Conservation (phyloP, 2,329 filamentous ascomycete species). For the Ophiocordyceps camponoti-floridani region DNA sequence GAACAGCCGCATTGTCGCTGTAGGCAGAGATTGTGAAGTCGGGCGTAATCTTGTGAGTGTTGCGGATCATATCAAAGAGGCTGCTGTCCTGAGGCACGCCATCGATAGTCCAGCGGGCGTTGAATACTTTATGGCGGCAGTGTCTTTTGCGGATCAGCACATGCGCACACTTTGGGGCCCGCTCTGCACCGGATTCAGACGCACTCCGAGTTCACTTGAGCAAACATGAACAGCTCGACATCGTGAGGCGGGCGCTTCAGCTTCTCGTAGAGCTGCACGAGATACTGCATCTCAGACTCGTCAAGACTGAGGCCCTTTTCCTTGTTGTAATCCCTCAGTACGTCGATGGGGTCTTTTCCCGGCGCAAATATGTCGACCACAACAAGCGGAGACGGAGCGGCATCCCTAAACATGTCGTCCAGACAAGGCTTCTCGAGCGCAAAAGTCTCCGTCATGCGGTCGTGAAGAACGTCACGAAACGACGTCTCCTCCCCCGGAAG, state of each 20-base stretch:
- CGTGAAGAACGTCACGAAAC: slow-evolving; percentile 59
- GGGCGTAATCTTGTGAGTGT: slow-evolving; percentile 73
- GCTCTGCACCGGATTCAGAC: not conserved
- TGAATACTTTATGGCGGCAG: slow-evolving; percentile 77
- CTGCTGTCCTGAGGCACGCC: slow-evolving; percentile 61
- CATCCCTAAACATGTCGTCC: slow-evolving; percentile 61
- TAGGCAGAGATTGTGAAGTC: slow-evolving; percentile 86
- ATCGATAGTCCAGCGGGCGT: slow-evolving; percentile 90
- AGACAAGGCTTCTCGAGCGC: slow-evolving; percentile 49
- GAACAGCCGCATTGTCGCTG: slow-evolving; percentile 91
- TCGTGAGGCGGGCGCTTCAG: slow-evolving; percentile 54
- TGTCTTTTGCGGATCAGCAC: slow-evolving; percentile 24
- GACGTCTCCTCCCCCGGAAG: slow-evolving; percentile 28
- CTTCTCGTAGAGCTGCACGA: slow-evolving; percentile 43
- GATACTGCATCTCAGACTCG: slow-evolving; percentile 75
- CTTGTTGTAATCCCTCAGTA: slow-evolving; percentile 69
- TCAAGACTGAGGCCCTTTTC: slow-evolving; percentile 75
- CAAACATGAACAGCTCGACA: slow-evolving; percentile 98
- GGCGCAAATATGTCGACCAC: slow-evolving; percentile 58
- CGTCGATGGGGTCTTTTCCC: slow-evolving; percentile 45
- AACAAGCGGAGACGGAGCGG: slow-evolving; percentile 41
- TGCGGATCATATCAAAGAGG: slow-evolving; percentile 90
- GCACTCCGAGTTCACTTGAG: slow-evolving; percentile 87
- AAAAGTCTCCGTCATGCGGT: slow-evolving; percentile 90
- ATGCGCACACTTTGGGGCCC: not conserved